Evolutionary conservation across 2,329 filamentous ascomycete species (phyloP).

Genomic region (Trichoderma semiorbis): DNA sequence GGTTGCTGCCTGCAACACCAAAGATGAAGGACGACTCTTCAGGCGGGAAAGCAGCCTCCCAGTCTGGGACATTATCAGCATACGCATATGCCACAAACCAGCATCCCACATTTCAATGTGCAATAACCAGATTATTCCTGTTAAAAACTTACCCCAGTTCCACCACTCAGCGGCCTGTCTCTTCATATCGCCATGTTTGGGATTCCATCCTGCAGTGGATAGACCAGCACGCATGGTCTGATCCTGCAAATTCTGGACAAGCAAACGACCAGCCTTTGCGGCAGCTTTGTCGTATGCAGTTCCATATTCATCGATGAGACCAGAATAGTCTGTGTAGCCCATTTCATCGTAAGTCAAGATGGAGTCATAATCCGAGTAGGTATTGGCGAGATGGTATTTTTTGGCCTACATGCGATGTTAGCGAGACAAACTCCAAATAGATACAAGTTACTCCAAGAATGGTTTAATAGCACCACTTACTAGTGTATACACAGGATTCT

Average conservation of each 20-base stretch:
- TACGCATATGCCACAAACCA: background rate
- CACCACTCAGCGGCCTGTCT: conserved; percentile 61
- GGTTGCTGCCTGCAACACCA: conserved; percentile 54
- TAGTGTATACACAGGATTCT: conserved; percentile 62
- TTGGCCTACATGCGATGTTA: conserved; percentile 38
- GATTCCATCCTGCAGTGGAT: conserved; percentile 60
- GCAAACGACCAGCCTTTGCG: conserved; percentile 53
- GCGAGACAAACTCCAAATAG: background rate
- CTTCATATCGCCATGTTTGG: conserved; percentile 48
- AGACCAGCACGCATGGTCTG: conserved; percentile 57
- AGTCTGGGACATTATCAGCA: conserved; percentile 36
- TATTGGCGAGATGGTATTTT: conserved; percentile 55
- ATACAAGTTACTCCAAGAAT: too few relatives aligned
- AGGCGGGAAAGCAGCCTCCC: conserved; percentile 55
- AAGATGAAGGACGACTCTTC: conserved; percentile 55
- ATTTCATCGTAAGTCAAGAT: conserved; percentile 59
- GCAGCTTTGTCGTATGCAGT: conserved; percentile 43
- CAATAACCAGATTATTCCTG: background rate
- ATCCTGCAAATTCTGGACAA: conserved; percentile 59
- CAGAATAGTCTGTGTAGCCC: conserved; percentile 49
- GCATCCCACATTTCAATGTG: background rate
- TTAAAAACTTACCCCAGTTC: conserved; percentile 34
- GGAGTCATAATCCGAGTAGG: conserved; percentile 55
- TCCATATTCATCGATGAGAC: conserved; percentile 50
- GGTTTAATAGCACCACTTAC: conserved; percentile 12